Conservation (phyloP, 2,329 filamentous ascomycete species). For the Aspergillus fumigatiaffinis region DNA sequence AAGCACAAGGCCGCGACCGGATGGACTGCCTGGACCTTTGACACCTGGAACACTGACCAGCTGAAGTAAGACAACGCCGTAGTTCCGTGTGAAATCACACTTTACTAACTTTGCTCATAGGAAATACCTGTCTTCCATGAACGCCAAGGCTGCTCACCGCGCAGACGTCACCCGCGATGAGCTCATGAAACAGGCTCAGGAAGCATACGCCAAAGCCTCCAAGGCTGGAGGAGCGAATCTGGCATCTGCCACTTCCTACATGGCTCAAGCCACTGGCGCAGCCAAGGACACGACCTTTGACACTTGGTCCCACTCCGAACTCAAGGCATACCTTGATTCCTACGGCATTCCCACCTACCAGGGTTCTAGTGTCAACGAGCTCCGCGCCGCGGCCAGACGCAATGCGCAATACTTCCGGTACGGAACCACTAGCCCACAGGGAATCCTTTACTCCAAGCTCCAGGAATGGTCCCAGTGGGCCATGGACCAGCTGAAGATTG, state of each 20-base stretch:
- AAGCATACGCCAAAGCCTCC: constrained; percentile 45
- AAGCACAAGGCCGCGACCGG: constrained; percentile 65
- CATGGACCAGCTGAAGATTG: constrained; percentile 47
- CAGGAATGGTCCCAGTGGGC: constrained; percentile 46
- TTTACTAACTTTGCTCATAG: constrained; percentile 23
- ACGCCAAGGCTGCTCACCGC: constrained; percentile 56
- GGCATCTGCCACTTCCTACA: constrained; percentile 68
- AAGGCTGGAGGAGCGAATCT: constrained; percentile 44
- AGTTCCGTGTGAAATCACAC: neutral
- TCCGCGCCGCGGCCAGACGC: constrained; percentile 67
- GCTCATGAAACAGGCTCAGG: constrained; percentile 56
- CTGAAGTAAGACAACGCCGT: constrained; percentile 48
- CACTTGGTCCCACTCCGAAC: constrained; percentile 65
- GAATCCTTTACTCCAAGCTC: constrained; percentile 64
- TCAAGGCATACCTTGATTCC: constrained; percentile 75
- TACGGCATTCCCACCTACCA: constrained; percentile 69
- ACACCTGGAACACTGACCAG: constrained; percentile 70
- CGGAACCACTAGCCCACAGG: constrained; percentile 63
- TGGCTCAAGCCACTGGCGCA: constrained; percentile 61
- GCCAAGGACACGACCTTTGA: constrained; percentile 67
- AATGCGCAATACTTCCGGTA: constrained; percentile 75
- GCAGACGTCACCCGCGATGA: constrained; percentile 68
- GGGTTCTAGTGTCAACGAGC: constrained; percentile 63
- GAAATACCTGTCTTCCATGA: constrained; percentile 47
- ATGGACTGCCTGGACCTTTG: constrained; percentile 73